A percentile compares a stretch with the other conserved stretches of the same genome.
phyloP scores from a whole-genome alignment of 1,284 basidiomycete genomes.

The Porogramme epimiltina region DNA sequence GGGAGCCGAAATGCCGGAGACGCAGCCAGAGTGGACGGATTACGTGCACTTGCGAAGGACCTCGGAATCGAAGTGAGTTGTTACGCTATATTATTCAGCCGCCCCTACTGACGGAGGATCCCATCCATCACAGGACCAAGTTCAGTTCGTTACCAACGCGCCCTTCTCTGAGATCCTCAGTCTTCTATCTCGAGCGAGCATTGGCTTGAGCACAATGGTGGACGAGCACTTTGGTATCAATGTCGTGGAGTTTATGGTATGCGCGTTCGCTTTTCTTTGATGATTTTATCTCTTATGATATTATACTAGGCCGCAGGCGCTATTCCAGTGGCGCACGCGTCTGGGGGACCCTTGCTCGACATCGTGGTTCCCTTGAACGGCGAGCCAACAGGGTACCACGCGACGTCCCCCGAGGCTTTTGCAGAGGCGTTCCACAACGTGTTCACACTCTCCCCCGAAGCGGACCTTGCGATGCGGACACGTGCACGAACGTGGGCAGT shows the following conservation, averaged over 20 bases:
- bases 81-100: not conserved
- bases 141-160: constrained; percentile 86
- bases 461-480: constrained; percentile 63
- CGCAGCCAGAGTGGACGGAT: constrained; percentile 62
- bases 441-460: constrained; percentile 56
- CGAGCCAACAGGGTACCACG: constrained; percentile 83
- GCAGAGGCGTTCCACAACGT: constrained; percentile 70
- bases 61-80: constrained; percentile 64
- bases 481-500: constrained; percentile 74
- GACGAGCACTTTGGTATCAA: constrained; percentile 99
- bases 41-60: constrained; percentile 62
- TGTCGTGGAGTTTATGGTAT: constrained; percentile 95
- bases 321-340: constrained; percentile 91
- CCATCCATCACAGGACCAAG: constrained; percentile 51
- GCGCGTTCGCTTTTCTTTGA: constrained; percentile 27
- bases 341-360: constrained; percentile 90
- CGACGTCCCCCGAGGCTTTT: constrained; percentile 68
- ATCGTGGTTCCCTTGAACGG: constrained; percentile 84
- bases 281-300: not conserved
- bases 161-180: constrained; percentile 71
- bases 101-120: not conserved
- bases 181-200: constrained; percentile 72
- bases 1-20: constrained; percentile 83
- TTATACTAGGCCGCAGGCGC: constrained; percentile 82
- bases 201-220: constrained; percentile 96